Evolutionary conservation across 2,329 filamentous ascomycete species (phyloP), one percentile per base, ranked within the genome.

Genomic region (Trichoderma brevicompactum): DNA sequence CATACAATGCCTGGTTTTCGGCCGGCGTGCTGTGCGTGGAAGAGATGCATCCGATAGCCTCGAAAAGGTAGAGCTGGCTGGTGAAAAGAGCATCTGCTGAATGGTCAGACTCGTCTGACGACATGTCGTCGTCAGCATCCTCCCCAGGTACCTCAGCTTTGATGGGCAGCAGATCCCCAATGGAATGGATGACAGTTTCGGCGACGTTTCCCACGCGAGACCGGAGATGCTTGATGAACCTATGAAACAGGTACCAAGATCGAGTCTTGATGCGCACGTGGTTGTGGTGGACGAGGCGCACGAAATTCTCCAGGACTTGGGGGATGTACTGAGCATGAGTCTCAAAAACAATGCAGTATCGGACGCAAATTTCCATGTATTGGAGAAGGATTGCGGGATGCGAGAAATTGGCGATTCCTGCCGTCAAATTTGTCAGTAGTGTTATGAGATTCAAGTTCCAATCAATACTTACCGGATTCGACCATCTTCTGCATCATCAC

Each of bases 291-390:
- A 95, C 92, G 54, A 97, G 86, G 12, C 89, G 87, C 52, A 99
- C 92, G 77, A 99, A 98, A 74, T 90, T 93, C 73, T 97, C 93
- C 48, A 99, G 83, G 1, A 95, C 92, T 69, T 89, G 90, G 2
- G 92, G 92, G 56, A 98, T 96, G 67, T 92, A 89, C 23, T 89
- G 83, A 36, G 88, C 84, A 73, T 97, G 91, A 64, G 88, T 87
- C 74, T 98, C 94, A 75, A 99, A 98, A 77, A 97, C 96, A 34
- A 89, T 87, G 75, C 90, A 92, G 78, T 99, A 99, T 58, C 95
- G 89, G 64, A 97, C 94, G 76, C 94, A 97, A 41, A 97, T 96
- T 77, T 99, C 95, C 94, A 99, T 97, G 74, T 96, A 99, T 78
- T 97, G 93, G 23, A 99, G 83, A 69, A 97, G 87, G 59, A 97